Evolutionary conservation across 176 grass and related monocot species (phyloP).

Genomic region (Poa annua): DNA sequence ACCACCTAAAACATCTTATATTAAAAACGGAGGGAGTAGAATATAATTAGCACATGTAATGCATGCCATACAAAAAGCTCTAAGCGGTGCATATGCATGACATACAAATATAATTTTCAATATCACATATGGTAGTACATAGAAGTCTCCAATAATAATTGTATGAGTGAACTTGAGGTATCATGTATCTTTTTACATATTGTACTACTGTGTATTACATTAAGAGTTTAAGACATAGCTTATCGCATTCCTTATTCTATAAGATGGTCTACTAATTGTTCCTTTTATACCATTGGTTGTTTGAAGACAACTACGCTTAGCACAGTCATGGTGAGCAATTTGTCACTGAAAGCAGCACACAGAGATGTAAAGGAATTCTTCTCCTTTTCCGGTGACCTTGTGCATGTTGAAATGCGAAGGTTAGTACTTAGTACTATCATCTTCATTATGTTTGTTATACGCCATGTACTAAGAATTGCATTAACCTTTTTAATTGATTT

Average conservation of each 20-base stretch:
- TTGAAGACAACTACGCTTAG: constrained; percentile 58
- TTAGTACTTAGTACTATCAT: constrained; percentile 49
- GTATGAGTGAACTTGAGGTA: too few relatives aligned
- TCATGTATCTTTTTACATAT: neutral
- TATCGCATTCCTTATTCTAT: neutral
- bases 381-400: constrained; percentile 86
- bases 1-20: too few relatives aligned
- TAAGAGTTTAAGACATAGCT: too few relatives aligned
- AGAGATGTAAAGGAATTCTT: constrained; percentile 89
- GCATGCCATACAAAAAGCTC: neutral
- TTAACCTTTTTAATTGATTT: constrained; percentile 39
- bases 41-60: neutral
- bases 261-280: constrained; percentile 10
- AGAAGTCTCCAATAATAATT: neutral
- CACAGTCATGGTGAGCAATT: constrained; percentile 86
- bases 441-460: constrained; percentile 32
- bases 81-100: neutral
- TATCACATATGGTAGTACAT: neutral
- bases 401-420: constrained; percentile 85
- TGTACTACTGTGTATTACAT: neutral
- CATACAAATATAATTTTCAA: neutral
- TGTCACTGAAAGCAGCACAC: constrained; percentile 73
- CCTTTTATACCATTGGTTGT: constrained; percentile 33
- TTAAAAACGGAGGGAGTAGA: too few relatives aligned
- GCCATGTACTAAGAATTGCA: constrained; percentile 10